Base-by-base conservation (phyloP, 805 yeast species). In the Cyberlindnera meyerae region DNA sequence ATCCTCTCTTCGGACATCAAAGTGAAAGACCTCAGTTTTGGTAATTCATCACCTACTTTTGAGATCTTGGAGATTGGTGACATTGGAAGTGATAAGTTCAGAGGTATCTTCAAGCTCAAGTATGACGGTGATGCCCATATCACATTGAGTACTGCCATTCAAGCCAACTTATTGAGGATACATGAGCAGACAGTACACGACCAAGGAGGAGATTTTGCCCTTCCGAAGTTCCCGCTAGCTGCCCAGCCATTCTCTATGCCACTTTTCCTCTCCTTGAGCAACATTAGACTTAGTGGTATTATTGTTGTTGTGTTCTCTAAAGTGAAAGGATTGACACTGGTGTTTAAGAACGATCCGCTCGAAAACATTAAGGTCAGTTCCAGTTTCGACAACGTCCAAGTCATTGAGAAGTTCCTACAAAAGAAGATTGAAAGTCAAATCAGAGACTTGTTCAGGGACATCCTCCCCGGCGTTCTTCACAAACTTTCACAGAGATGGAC, bases 61-160 rank as follows among this genome's bases (percentile, higher is more conserved):
- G 95, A 84, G 58, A 80, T 85, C 25, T 63, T 84, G 41, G 95
- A 84, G 52, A 80, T 84, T 45, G 95, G 95, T 5, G 95, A 85
- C 54, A 60, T 85, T 24, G 93, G 79, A 6, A 67, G 65, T 18
- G 93, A 84, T 58, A 62, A 84, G 43, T 85, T 84, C 52, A 66
- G 93, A 40, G 94, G 95, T 2, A 85, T 84, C 15, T 85, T 84
- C 66, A 84, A 83, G 50, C 71, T 84, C 43, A 77, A 74, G 48
- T 84, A 85, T 55, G 65, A 68, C 31, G 95, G 95, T 3, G 86
- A 82, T 55, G 85, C 87, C 14, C 75, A 75, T 37, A 73, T 84
- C 36, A 80, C 88, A 1, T 66, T 85, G 34, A 82, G 77, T 36
- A 84, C 94, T 0, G 77, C 80, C 38, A 86, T 87, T 11, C 88